These are phyloP conservation scores for Cyberlindnera maritima DNA, from an alignment of 805 yeast genomes.

Conservation along the genomic window DNA sequence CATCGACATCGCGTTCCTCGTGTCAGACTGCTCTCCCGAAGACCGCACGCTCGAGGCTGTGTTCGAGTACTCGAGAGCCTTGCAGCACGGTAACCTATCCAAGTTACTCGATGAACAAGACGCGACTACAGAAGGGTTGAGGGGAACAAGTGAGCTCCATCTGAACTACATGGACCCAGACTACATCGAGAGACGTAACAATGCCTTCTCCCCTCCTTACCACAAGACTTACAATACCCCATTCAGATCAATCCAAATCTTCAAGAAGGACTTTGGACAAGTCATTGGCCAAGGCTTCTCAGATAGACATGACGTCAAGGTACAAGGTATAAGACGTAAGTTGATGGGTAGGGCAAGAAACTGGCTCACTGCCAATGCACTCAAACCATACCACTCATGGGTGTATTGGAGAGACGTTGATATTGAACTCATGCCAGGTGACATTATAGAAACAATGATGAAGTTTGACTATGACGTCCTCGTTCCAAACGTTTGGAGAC, in stretches of 20 bases:
- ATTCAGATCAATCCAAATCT: constrained; percentile 77
- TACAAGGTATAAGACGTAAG: constrained; percentile 80
- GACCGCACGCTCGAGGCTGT: constrained; percentile 67
- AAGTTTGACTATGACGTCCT: constrained; percentile 65
- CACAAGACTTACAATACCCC: constrained; percentile 63
- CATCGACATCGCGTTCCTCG: constrained; percentile 77
- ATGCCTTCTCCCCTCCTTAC: constrained; percentile 64
- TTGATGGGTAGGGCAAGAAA: constrained; percentile 86
- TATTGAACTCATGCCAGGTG: constrained; percentile 77
- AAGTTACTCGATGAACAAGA: constrained; percentile 41
- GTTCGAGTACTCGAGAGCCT: constrained; percentile 59
- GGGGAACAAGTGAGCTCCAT: constrained; percentile 62
- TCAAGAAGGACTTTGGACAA: constrained; percentile 81
- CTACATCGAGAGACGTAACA: constrained; percentile 54
- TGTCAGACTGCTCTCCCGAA: constrained; percentile 69
- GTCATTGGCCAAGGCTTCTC: constrained; percentile 81
- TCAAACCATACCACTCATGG: constrained; percentile 86
- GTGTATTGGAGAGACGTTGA: constrained; percentile 91
- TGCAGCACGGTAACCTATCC: constrained; percentile 69
- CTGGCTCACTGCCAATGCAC: constrained; percentile 72
- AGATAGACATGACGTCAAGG: constrained; percentile 81
- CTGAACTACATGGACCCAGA: constrained; percentile 66
- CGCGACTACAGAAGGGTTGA: constrained; percentile 36
- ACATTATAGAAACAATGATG: constrained; percentile 74
- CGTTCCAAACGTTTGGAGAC: constrained; percentile 94